These are phyloP conservation scores for Dicorynia guianensis DNA, from an alignment of 306 rosid species.

Conservation along the genomic window DNA sequence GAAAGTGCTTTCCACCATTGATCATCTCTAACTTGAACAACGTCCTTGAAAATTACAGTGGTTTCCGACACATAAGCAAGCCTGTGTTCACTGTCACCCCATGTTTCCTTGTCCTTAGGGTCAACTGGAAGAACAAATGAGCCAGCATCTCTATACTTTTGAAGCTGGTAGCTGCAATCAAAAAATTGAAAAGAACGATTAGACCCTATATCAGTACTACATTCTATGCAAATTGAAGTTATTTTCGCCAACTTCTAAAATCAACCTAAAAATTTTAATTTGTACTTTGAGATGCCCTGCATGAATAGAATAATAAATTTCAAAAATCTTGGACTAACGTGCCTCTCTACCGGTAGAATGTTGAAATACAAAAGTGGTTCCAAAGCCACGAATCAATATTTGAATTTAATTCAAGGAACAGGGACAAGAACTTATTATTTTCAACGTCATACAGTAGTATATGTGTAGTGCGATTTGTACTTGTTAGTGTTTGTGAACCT, in stretches of 20 bases:
- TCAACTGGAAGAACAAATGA: slow-evolving; percentile 92
- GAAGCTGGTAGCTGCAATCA: slow-evolving; percentile 85
- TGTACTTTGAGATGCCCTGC: no score
- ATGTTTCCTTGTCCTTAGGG: slow-evolving; percentile 88
- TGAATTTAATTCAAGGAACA: neutral
- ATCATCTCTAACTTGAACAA: slow-evolving; percentile 91
- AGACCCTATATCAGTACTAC: no score
- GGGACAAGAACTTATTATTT: no score
- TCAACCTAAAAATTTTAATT: no score
- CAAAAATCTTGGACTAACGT: neutral
- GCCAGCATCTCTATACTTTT: slow-evolving; percentile 88
- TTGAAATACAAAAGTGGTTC: neutral
- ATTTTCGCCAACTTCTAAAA: no score
- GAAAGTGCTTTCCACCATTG: slow-evolving; percentile 99
- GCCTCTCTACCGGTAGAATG: neutral
- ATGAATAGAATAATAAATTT: neutral
- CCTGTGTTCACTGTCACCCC: slow-evolving; percentile 99
- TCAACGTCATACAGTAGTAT: neutral
- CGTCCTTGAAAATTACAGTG: slow-evolving; percentile 93
- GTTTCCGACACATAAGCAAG: slow-evolving; percentile 97
- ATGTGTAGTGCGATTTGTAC: neutral
- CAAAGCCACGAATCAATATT: neutral
- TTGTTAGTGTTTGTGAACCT: neutral
- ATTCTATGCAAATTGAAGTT: no score
- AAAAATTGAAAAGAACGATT: neutral